Evolutionary conservation across 345 rosid species (phyloP).

Genomic region (Salix purpurea): DNA sequence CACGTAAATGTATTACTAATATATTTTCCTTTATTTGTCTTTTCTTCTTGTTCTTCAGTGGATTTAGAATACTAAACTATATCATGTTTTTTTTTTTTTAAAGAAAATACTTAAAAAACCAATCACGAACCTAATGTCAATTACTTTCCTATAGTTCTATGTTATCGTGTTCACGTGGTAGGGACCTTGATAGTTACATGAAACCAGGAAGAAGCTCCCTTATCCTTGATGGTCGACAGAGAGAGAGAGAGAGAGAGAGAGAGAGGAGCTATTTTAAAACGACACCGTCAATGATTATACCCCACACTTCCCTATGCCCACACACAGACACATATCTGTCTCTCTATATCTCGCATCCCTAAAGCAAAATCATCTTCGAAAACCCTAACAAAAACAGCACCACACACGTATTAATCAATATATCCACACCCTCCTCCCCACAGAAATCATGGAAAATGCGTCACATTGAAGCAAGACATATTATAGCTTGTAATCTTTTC

Average conservation of each 20-base stretch:
- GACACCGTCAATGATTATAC: not conserved
- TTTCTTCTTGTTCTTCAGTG: no score
- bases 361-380: slow-evolving; percentile 10
- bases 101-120: no score
- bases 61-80: no score
- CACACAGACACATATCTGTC: not conserved
- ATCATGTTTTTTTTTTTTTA: no score
- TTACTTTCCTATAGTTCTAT: not conserved
- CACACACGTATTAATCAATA: not conserved
- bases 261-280: no score
- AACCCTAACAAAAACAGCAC: not conserved
- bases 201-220: slow-evolving; percentile 8
- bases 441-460: not conserved
- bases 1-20: no score
- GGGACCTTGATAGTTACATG: slow-evolving; percentile 15
- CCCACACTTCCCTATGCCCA: not conserved
- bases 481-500: not conserved
- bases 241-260: not conserved
- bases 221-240: slow-evolving; percentile 1
- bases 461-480: not conserved
- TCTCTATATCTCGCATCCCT: not conserved
- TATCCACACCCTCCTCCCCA: not conserved
- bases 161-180: slow-evolving; percentile 28
- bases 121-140: no score
- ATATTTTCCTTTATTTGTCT: no score